Base-by-base conservation (phyloP, 352 stramenopile species). In the Pythium graminicola region DNA sequence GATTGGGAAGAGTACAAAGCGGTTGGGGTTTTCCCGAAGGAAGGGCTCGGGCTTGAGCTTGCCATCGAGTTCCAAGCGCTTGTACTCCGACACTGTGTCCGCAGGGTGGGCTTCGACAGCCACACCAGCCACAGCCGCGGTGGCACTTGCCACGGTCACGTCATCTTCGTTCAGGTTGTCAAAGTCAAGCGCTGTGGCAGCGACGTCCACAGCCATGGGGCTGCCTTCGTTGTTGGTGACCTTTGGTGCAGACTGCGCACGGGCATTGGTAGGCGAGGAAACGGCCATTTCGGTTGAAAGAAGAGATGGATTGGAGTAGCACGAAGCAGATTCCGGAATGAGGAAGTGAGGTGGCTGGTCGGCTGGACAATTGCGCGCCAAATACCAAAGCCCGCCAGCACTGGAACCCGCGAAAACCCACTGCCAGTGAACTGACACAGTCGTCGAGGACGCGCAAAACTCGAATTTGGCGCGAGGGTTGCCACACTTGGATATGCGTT, bases 1-100 rank as follows among this genome's bases (percentile, higher is more conserved):
- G 76, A 99, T 99, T 10, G 95, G 95, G 76, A 99, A 99, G 16
- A 99, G 76, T 56, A 98, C 95, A 69, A 98, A 99, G 9, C 96
- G 81, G 65, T 96, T 87, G 31, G 94, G 93, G 69, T 99, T 98
- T 67, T 98, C 94, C 24, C 77, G 72, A 2, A 99, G 75, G 35
- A 98, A 88, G 33, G 94, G 95, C 81, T 99, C 96, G 7, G 67
- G 64, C 45, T 61, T 33, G 16, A 96, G 63, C 67, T 95, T 80
- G 33, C 87, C 89, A 39, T 75, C 85, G 24, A 96, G 51, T 64
- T 97, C 89, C 50, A 77, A 73, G 38, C 67, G 69, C 74, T 95
- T 96, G 73, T 88, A 95, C 54, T 88, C 70, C 35, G 81, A 89
- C 73, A 88, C 85, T 6, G 43, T 27, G n/a, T 61, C 52, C 6